Conservation (phyloP, 1,284 basidiomycete genomes). For the Cutaneotrichosporon arboriforme region DNA sequence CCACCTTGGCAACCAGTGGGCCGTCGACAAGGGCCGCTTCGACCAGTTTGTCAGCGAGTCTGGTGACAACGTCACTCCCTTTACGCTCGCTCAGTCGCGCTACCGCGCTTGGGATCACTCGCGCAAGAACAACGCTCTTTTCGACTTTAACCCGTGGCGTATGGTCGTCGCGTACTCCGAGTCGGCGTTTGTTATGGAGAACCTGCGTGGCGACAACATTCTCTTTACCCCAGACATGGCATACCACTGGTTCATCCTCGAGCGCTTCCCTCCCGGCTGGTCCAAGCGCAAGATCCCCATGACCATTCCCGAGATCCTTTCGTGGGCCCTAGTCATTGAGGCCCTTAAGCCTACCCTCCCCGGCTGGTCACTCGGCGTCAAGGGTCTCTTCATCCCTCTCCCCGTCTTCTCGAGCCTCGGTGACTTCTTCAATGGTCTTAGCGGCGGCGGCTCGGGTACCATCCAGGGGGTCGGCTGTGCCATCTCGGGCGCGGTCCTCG, state of each 20-base stretch:
- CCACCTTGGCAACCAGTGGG: slow-evolving; percentile 13
- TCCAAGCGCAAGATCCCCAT: slow-evolving; percentile 13
- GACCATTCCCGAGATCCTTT: slow-evolving; percentile 12
- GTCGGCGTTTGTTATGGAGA: slow-evolving; percentile 16
- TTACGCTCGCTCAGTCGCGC: slow-evolving; percentile 10
- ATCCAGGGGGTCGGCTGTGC: slow-evolving; percentile 10
- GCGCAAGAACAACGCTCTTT: slow-evolving; percentile 12
- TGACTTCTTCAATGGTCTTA: too few species aligned
- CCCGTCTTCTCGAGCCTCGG: slow-evolving; percentile 4
- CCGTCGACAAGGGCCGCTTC: slow-evolving; percentile 6
- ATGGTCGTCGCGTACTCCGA: slow-evolving; percentile 21
- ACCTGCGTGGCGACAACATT: slow-evolving; percentile 11
- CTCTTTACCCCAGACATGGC: slow-evolving; percentile 9
- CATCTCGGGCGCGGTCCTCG: slow-evolving; percentile 5
- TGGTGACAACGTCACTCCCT: slow-evolving; percentile 5
- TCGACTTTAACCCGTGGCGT: slow-evolving; percentile 23
- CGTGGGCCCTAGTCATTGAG: slow-evolving; percentile 12
- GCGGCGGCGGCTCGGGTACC: background rate
- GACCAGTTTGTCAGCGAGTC: slow-evolving; percentile 10
- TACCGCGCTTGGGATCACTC: slow-evolving; percentile 12
- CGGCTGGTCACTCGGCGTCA: slow-evolving; percentile 15
- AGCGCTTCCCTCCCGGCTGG: slow-evolving; percentile 21
- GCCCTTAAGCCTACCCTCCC: slow-evolving; percentile 12
- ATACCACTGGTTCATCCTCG: slow-evolving; percentile 15
- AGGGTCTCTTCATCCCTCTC: slow-evolving; percentile 13